Evolutionary conservation across 2,329 filamentous ascomycete genomes (phyloP).

Genomic region (Pyricularia pennisetigena): DNA sequence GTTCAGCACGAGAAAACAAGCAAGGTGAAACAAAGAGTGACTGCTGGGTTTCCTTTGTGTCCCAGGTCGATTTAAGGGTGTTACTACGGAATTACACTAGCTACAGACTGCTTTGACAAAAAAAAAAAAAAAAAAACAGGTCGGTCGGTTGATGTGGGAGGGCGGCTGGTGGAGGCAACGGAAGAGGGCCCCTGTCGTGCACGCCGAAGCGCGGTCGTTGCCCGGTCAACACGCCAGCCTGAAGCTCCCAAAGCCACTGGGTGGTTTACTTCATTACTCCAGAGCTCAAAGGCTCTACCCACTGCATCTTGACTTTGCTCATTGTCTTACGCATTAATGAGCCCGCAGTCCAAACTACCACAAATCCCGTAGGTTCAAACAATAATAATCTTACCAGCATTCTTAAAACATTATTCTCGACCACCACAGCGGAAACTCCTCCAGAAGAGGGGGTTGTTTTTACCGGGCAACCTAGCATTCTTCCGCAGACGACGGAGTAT

Average conservation of each 20-base stretch:
- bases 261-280: background rate
- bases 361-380: background rate
- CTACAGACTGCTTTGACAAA: background rate
- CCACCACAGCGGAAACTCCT: background rate
- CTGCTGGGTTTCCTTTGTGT: background rate
- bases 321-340: background rate
- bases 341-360: background rate
- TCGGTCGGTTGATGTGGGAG: background rate
- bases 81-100: background rate
- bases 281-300: background rate
- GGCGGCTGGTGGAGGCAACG: background rate
- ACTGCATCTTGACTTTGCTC: background rate
- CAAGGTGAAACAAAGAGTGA: no score
- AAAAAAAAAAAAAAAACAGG: background rate
- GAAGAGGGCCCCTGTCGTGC: background rate
- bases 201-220: background rate
- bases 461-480: background rate
- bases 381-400: background rate
- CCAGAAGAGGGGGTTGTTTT: background rate
- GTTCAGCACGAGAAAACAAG: no score
- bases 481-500: background rate
- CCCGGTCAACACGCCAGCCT: background rate
- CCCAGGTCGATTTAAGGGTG: background rate
- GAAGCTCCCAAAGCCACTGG: background rate
- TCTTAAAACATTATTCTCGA: background rate